Evolutionary conservation across 805 yeast species (phyloP), one percentile per base, ranked within the genome.

Genomic region (Candida morakotiae): DNA sequence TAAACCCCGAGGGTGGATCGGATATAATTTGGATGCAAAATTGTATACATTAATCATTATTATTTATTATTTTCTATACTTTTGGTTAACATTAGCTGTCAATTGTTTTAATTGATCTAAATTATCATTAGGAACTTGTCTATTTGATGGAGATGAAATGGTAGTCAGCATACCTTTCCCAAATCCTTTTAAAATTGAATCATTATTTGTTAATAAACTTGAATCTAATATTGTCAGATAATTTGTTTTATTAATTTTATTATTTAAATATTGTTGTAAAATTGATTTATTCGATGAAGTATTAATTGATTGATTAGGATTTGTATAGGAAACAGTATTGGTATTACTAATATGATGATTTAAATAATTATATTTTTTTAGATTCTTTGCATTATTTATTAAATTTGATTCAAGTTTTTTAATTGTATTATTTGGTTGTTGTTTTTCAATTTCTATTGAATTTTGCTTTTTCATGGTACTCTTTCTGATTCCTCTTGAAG

Each of bases 91-190:
- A 11, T 51, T 47, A 2, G 60, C 63, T 5, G 61, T 48, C 34
- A 58, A 45, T 15, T 51, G 51, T 9, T 47, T 44, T 14, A 58
- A 41, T 29, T 51, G 60, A 39, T 48, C 56, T 3, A 56, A 37
- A 38, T 48, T 52, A 23, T 42, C 15, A 29, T 32, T 13, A n/a
- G 11, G 9, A 20, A 8, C 19, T 25, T n/a, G 41, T 21, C 38
- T 35, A 22, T 44, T 47, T 3, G 64, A 67, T 2, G 68, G 55
- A 8, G 47, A 52, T 26, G 47, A 47, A 7, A 9, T 6, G 10
- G 5, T 26, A 4, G 69, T 69, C 1, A 62, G 42, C 2, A 64
- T 55, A 4, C 68, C 69, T 29, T 51, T 53, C 5, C 64, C 69
- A 43, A 61, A 56, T 8, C 62, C 62, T 9, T 58, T 51, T 28